These are phyloP conservation scores for Kazachstania psychrophila DNA, from an alignment of 805 yeast species.

Conservation along the genomic window DNA sequence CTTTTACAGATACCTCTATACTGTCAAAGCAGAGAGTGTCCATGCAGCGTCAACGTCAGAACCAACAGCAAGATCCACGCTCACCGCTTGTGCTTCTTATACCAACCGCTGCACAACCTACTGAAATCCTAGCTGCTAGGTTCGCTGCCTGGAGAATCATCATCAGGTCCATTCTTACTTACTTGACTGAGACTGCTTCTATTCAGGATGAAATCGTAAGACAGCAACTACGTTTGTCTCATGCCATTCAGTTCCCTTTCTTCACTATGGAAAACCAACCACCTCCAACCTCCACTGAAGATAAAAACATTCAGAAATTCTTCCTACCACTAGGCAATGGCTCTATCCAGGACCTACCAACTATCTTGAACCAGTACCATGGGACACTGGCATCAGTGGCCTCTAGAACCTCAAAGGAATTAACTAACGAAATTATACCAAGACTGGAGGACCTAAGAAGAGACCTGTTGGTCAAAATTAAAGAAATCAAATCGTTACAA, in stretches of 20 bases:
- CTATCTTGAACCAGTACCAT: slow-evolving; percentile 57
- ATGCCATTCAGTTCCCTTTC: slow-evolving; percentile 50
- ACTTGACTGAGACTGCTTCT: slow-evolving; percentile 68
- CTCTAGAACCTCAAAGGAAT: slow-evolving; percentile 48
- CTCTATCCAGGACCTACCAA: slow-evolving; percentile 77
- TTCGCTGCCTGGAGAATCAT: slow-evolving; percentile 82
- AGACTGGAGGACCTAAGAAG: slow-evolving; percentile 58
- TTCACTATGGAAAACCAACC: slow-evolving; percentile 25
- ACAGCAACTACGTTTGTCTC: slow-evolving; percentile 71
- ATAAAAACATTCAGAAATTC: slow-evolving; percentile 31
- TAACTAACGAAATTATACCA: slow-evolving; percentile 53
- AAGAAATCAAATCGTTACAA: slow-evolving; percentile 73
- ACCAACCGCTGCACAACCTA: slow-evolving; percentile 64
- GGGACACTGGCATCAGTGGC: slow-evolving; percentile 51
- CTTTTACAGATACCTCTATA: slow-evolving; percentile 10
- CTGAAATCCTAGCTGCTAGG: slow-evolving; percentile 75
- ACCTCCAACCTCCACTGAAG: slow-evolving; percentile 22
- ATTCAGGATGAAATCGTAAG: slow-evolving; percentile 85
- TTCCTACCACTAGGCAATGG: slow-evolving; percentile 73
- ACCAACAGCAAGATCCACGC: slow-evolving; percentile 33
- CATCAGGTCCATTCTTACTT: slow-evolving; percentile 62
- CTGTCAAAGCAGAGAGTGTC: slow-evolving; percentile 10
- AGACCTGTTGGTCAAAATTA: slow-evolving; percentile 74
- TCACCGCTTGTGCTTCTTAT: slow-evolving; percentile 42
- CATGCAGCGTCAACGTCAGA: slow-evolving; percentile 8